Percentiles rank a stretch among this genome's conserved stretches.
These are phyloP conservation scores for Calocybe indica DNA, from an alignment of 768 basidiomycete species.

Conservation along the genomic window DNA sequence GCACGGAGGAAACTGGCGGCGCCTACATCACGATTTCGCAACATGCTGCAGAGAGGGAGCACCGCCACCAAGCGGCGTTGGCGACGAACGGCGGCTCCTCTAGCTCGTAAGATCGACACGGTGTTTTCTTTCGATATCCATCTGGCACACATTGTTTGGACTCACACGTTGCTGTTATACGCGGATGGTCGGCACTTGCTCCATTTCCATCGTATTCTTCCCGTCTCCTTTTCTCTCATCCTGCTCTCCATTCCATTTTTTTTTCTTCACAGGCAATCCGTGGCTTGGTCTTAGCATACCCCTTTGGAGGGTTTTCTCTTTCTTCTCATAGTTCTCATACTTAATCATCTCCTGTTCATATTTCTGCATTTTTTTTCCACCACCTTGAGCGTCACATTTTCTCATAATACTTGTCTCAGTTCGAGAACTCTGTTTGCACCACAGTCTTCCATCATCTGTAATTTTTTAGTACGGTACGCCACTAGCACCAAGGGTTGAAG, in stretches of 20 bases:
- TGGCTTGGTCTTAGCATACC: constrained; percentile 17
- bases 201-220: too few relatives aligned
- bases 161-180: too few relatives aligned
- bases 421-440: too few relatives aligned
- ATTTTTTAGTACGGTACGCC: too few relatives aligned
- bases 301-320: constrained; percentile 18
- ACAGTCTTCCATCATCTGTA: too few relatives aligned
- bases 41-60: constrained; percentile 68
- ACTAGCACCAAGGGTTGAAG: too few relatives aligned
- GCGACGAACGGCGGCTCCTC: constrained; percentile 11
- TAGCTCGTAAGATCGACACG: constrained; percentile 22
- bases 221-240: too few relatives aligned
- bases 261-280: constrained; percentile 14
- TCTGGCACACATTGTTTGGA: neutral
- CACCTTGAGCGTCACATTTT: too few relatives aligned
- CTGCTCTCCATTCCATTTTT: neutral
- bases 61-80: constrained; percentile 30
- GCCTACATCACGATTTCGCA: constrained; percentile 86
- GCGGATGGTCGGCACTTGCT: too few relatives aligned
- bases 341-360: constrained; percentile 18
- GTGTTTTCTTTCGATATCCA: constrained; percentile 8
- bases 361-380: constrained; percentile 18
- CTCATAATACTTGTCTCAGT: too few relatives aligned
- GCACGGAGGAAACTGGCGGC: constrained; percentile 69
- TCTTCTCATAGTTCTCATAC: constrained; percentile 10